Conservation (phyloP, 2,329 filamentous ascomycete genomes). For the Paraconiothyrium brasiliense region DNA sequence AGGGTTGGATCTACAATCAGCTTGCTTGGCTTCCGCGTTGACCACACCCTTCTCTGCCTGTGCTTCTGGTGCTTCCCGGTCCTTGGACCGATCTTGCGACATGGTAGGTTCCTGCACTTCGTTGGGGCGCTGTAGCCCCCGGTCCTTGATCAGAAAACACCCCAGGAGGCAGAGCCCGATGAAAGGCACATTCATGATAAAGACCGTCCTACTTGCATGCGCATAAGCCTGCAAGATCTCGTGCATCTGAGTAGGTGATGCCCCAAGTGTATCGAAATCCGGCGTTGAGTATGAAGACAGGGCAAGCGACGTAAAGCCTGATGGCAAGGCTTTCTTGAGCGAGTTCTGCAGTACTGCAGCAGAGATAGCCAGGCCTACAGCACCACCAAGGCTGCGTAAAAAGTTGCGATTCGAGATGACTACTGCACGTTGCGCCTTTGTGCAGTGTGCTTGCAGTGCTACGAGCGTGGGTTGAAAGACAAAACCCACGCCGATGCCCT, state of each 20-base stretch:
- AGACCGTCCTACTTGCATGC: constrained; percentile 64
- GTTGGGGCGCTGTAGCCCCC: constrained; percentile 55
- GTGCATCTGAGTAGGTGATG: constrained; percentile 23
- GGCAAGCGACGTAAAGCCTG: constrained; percentile 21
- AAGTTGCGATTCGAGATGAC: constrained; percentile 72
- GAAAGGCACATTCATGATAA: constrained; percentile 65
- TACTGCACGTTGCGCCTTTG: constrained; percentile 67
- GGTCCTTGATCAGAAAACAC: constrained; percentile 60
- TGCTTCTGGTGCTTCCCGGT: not conserved
- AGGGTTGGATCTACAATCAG: not conserved
- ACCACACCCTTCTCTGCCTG: not conserved
- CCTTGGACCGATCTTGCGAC: not conserved
- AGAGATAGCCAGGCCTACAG: constrained; percentile 64
- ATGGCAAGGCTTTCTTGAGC: constrained; percentile 25
- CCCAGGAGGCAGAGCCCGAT: constrained; percentile 61
- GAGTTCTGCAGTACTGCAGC: constrained; percentile 30
- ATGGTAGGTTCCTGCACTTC: constrained; percentile 13
- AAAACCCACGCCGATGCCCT: constrained; percentile 58
- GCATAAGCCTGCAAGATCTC: constrained; percentile 62
- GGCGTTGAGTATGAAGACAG: constrained; percentile 24
- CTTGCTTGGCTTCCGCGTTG: not conserved
- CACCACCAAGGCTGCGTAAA: constrained; percentile 67
- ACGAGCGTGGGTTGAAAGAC: constrained; percentile 64
- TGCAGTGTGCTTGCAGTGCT: constrained; percentile 62
- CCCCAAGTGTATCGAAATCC: constrained; percentile 22